Conservation (phyloP, 108 stramenopile genomes). For the Schizochytrium sp. region DNA sequence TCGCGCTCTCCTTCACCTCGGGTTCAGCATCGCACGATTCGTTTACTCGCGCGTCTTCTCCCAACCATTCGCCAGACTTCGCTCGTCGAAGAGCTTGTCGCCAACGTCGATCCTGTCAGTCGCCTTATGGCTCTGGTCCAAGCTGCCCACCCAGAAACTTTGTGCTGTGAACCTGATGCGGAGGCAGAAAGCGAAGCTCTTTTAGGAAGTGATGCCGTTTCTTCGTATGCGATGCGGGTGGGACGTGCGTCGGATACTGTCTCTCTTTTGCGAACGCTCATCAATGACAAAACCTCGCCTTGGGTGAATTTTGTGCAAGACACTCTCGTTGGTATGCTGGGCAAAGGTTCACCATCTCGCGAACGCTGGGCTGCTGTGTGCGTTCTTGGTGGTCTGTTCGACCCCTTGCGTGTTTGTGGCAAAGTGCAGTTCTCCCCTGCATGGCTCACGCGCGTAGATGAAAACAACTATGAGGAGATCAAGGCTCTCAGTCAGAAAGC, state of each 20-base stretch:
- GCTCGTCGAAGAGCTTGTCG: background rate
- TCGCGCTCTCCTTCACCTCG: background rate
- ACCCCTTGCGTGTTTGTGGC: background rate
- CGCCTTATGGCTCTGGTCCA: background rate
- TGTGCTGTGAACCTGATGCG: background rate
- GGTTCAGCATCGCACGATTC: background rate
- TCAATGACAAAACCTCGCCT: background rate
- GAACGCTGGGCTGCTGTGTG: background rate
- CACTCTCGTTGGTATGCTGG: background rate
- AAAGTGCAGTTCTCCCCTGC: constrained; percentile 3
- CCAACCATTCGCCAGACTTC: background rate
- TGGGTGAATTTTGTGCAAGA: background rate
- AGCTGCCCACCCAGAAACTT: background rate
- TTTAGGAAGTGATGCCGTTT: background rate
- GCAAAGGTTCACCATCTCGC: background rate
- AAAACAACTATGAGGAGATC: background rate
- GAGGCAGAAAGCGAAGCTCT: too few relatives aligned
- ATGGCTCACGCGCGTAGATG: background rate
- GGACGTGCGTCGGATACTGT: background rate
- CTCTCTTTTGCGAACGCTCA: background rate
- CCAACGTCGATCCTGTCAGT: background rate
- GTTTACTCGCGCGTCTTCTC: background rate
- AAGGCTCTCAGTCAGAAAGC: background rate
- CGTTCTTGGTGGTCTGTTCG: background rate
- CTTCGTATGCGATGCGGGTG: background rate